Conservation (phyloP, 2,329 filamentous ascomycete species). For the Lecanicillium sp. region DNA sequence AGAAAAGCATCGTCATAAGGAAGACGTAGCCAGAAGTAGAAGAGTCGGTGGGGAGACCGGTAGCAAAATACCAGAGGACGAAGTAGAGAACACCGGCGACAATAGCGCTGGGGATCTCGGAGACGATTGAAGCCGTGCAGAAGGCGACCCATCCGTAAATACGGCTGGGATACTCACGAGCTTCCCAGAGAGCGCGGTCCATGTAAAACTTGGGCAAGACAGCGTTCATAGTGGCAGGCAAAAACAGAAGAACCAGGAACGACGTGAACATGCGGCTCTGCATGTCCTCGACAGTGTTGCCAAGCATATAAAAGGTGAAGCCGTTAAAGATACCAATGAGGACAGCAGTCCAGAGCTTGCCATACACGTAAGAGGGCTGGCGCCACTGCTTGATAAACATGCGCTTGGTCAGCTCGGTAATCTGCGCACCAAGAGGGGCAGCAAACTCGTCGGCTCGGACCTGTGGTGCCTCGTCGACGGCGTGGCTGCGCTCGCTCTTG, state of each 20-base stretch:
- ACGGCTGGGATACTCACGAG: constrained; percentile 61
- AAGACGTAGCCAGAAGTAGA: constrained; percentile 65
- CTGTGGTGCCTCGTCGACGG: constrained; percentile 17
- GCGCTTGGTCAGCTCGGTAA: constrained; percentile 56
- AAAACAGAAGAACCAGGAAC: constrained; percentile 57
- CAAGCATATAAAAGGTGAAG: constrained; percentile 68
- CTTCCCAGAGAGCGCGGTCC: constrained; percentile 65
- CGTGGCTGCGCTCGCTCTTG: constrained; percentile 23
- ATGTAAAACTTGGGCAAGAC: constrained; percentile 71
- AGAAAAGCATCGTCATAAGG: constrained; percentile 71
- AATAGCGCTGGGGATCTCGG: constrained; percentile 64
- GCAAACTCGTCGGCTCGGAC: constrained; percentile 50
- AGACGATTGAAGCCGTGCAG: constrained; percentile 62
- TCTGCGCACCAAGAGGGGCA: constrained; percentile 55
- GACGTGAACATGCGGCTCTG: constrained; percentile 70
- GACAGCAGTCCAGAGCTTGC: constrained; percentile 64
- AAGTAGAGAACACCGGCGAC: constrained; percentile 60
- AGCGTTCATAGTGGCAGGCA: constrained; percentile 63
- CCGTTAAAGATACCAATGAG: constrained; percentile 71
- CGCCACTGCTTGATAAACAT: constrained; percentile 69
- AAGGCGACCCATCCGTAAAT: constrained; percentile 77
- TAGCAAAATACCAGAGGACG: constrained; percentile 68
- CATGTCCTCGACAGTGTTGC: constrained; percentile 57
- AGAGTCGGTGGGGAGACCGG: constrained; percentile 58
- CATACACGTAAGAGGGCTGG: constrained; percentile 67